phyloP scores from a whole-genome alignment of 352 stramenopile species.

The Salisapilia sapeloensis region DNA sequence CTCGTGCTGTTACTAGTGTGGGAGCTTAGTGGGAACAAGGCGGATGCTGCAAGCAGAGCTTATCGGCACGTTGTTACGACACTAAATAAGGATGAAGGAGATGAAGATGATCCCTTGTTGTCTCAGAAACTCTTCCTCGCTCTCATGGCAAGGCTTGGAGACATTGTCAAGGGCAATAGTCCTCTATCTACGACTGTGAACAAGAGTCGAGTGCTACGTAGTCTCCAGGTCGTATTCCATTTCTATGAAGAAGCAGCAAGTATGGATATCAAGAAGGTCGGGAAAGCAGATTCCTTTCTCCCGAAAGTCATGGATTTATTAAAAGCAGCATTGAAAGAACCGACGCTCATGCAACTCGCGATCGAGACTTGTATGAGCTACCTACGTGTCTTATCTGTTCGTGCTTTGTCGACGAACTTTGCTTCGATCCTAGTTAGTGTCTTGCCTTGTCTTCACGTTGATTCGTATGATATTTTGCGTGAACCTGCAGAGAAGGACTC shows the following conservation, averaged over 20 bases:
- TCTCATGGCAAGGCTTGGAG: slow-evolving; percentile 67
- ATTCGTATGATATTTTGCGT: slow-evolving; percentile 19
- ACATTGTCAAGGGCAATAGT: slow-evolving; percentile 30
- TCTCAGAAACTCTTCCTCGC: slow-evolving; percentile 63
- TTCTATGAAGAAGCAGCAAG: too few relatives aligned
- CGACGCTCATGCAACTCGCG: slow-evolving; percentile 28
- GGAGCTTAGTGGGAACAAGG: too few relatives aligned
- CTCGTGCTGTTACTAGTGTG: too few relatives aligned
- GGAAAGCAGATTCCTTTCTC: slow-evolving; percentile 47
- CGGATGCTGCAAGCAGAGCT: too few relatives aligned
- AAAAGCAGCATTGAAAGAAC: slow-evolving; percentile 53
- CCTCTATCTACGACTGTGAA: slow-evolving; percentile 7
- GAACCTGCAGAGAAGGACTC: too few relatives aligned
- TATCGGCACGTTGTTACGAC: too few relatives aligned
- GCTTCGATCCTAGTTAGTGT: slow-evolving; percentile 79
- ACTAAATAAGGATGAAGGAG: neutral
- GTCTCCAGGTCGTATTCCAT: slow-evolving; percentile 49
- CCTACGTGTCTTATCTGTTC: slow-evolving; percentile 56
- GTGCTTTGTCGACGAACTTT: slow-evolving; percentile 70
- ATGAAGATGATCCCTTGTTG: slow-evolving; percentile 33
- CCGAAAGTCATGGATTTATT: slow-evolving; percentile 83
- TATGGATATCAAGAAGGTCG: slow-evolving; percentile 8
- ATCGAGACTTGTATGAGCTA: slow-evolving; percentile 68
- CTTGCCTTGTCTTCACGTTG: slow-evolving; percentile 44
- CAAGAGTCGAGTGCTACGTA: slow-evolving; percentile 51